These are phyloP conservation scores for Boletellus sp. DNA, from an alignment of 1,284 basidiomycete genomes.

Conservation along the genomic window DNA sequence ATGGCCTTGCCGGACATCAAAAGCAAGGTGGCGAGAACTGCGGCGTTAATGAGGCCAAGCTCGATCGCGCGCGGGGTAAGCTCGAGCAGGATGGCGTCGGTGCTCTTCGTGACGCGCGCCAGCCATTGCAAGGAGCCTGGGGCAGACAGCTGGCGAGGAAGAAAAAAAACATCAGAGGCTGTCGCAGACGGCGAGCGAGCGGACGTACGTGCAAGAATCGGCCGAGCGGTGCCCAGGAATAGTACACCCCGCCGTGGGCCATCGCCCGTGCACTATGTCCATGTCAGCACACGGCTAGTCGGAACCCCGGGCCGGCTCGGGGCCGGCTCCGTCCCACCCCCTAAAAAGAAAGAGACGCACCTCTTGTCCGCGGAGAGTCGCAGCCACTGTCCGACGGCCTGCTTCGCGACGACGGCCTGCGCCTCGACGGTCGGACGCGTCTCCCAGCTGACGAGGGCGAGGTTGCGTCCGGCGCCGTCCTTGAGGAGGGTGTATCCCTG, in stretches of 20 bases:
- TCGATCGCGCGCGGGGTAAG: conserved; percentile 45
- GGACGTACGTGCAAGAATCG: conserved; percentile 41
- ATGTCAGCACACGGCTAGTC: too few relatives aligned
- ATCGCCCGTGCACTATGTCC: conserved; percentile 40
- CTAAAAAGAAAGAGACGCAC: conserved; percentile 33
- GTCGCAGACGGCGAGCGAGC: conserved; percentile 4
- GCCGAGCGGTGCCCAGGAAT: conserved; percentile 42
- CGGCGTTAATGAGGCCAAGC: conserved; percentile 41
- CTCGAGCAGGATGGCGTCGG: conserved; percentile 40
- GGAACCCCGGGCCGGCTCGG: too few relatives aligned
- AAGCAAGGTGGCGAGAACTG: conserved; percentile 43
- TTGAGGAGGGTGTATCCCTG: conserved; percentile 55
- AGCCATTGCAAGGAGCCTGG: conserved; percentile 38
- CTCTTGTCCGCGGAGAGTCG: conserved; percentile 47
- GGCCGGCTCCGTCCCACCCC: too few relatives aligned
- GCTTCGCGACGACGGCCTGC: conserved; percentile 46
- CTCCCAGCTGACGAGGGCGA: conserved; percentile 61
- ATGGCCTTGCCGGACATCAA: conserved; percentile 49
- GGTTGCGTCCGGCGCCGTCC: conserved; percentile 43
- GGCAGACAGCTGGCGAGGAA: conserved; percentile 36
- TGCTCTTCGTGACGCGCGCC: conserved; percentile 39
- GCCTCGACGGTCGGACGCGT: conserved; percentile 53
- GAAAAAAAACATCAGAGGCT: background rate
- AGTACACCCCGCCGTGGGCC: conserved; percentile 38
- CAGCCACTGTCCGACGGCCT: conserved; percentile 53